These are phyloP conservation scores for Salix suchowensis DNA, from an alignment of 345 rosid species.

Conservation along the genomic window DNA sequence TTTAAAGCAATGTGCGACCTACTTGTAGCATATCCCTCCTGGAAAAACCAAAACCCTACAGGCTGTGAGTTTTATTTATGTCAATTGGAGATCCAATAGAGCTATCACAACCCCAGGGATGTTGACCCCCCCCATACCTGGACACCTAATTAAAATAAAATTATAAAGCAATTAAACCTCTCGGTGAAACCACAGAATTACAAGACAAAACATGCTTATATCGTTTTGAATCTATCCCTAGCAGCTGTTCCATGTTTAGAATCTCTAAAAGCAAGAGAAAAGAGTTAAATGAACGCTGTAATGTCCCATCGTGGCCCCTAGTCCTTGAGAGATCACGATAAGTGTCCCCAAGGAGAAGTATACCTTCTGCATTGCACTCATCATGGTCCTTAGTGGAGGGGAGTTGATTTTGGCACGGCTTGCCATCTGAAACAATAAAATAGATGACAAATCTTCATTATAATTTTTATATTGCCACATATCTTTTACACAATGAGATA, in stretches of 20 bases:
- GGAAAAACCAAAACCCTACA: conserved; percentile 11
- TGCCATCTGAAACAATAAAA: conserved; percentile 48
- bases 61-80: background rate
- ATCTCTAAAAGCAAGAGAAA: background rate
- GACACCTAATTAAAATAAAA: background rate
- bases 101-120: background rate
- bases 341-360: background rate
- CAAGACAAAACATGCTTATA: background rate
- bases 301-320: background rate
- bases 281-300: background rate
- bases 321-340: background rate
- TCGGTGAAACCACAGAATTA: background rate
- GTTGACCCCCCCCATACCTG: background rate
- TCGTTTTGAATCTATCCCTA: too few relatives aligned
- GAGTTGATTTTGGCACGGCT: conserved; percentile 74
- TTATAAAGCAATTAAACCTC: background rate
- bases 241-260: background rate
- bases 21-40: conserved; percentile 78
- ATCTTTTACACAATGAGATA: background rate
- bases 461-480: background rate
- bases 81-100: background rate
- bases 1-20: conserved; percentile 71
- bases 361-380: conserved; percentile 52
- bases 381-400: conserved; percentile 61
- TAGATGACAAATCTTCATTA: background rate